These are phyloP conservation scores for Aspergillus kassunensis DNA, from an alignment of 495 filamentous ascomycete species.

Conservation along the genomic window DNA sequence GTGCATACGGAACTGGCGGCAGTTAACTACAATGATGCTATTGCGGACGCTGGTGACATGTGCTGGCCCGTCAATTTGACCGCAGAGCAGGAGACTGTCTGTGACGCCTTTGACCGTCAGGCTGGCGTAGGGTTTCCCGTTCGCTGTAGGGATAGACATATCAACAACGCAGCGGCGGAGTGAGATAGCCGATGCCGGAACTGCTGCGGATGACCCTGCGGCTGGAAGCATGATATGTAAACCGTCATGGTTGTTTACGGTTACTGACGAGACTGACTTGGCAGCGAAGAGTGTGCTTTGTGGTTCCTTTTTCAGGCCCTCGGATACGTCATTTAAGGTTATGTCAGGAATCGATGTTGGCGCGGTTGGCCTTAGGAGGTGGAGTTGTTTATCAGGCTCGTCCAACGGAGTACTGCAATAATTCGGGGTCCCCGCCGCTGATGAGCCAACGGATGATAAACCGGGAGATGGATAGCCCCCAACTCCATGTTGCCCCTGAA, in stretches of 20 bases:
- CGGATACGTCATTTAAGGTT: slow-evolving; percentile 16
- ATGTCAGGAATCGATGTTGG: slow-evolving; percentile 35
- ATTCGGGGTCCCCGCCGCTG: slow-evolving; percentile 49
- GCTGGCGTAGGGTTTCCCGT: slow-evolving; percentile 65
- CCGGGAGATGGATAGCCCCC: slow-evolving; percentile 42
- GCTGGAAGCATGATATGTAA: slow-evolving; percentile 68
- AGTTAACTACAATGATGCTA: slow-evolving; percentile 69
- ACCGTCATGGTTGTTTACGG: slow-evolving; percentile 57
- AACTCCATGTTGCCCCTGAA: slow-evolving; percentile 38
- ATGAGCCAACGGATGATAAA: slow-evolving; percentile 47
- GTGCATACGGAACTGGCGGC: slow-evolving; percentile 88
- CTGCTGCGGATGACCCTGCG: slow-evolving; percentile 60
- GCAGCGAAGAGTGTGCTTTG: slow-evolving; percentile 24
- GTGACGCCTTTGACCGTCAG: slow-evolving; percentile 68
- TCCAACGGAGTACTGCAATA: slow-evolving; percentile 49
- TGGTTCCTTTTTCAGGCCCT: slow-evolving; percentile 16
- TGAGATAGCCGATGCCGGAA: slow-evolving; percentile 69
- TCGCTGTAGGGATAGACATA: slow-evolving; percentile 62
- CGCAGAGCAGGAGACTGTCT: slow-evolving; percentile 68
- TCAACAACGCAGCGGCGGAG: slow-evolving; percentile 72
- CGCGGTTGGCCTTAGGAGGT: slow-evolving; percentile 28
- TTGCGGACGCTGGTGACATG: slow-evolving; percentile 75
- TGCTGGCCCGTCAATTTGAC: slow-evolving; percentile 69
- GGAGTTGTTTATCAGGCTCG: slow-evolving; percentile 36
- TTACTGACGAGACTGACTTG: slow-evolving; percentile 48